Conservation (phyloP, 78 protist species). For the Tieghemostelium lacteum region DNA sequence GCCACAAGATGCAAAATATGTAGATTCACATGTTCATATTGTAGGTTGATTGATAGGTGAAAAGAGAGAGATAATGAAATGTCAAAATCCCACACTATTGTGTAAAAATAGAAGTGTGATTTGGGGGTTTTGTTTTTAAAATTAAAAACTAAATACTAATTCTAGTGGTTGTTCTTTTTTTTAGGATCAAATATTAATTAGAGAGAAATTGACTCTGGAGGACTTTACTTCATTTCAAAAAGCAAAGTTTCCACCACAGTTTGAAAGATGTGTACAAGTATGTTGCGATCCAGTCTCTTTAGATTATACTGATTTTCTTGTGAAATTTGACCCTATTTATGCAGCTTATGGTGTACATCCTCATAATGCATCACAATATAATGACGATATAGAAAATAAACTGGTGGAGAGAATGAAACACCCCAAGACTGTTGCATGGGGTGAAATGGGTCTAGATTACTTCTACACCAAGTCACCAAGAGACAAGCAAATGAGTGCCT, state of each 20-base stretch:
- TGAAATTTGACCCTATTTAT: slow-evolving; percentile 21
- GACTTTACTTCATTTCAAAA: slow-evolving; percentile 20
- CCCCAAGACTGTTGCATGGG: slow-evolving; percentile 86
- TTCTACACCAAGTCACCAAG: slow-evolving; percentile 36
- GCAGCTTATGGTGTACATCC: slow-evolving; percentile 87
- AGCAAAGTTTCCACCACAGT: slow-evolving; percentile 49
- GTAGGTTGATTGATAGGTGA: too few relatives aligned
- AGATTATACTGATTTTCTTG: slow-evolving; percentile 42
- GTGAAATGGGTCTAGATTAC: slow-evolving; percentile 83
- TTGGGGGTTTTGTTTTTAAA: too few relatives aligned
- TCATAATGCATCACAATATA: slow-evolving; percentile 77
- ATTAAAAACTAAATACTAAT: too few relatives aligned
- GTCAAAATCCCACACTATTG: too few relatives aligned
- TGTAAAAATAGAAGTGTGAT: too few relatives aligned
- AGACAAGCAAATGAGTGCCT: slow-evolving; percentile 49
- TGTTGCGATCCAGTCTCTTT: slow-evolving; percentile 74
- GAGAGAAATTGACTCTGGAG: slow-evolving; percentile 12
- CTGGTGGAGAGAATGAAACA: slow-evolving; percentile 53
- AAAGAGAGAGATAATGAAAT: too few relatives aligned
- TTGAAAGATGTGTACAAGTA: slow-evolving; percentile 59
- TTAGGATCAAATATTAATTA: slow-evolving; percentile 47
- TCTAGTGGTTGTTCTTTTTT: too few relatives aligned
- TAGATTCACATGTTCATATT: slow-evolving; percentile 67
- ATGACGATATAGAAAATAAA: slow-evolving; percentile 36
- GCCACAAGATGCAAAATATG: slow-evolving; percentile 37